Conservation (phyloP, 306 rosid species). For the Crotalaria pallida region DNA sequence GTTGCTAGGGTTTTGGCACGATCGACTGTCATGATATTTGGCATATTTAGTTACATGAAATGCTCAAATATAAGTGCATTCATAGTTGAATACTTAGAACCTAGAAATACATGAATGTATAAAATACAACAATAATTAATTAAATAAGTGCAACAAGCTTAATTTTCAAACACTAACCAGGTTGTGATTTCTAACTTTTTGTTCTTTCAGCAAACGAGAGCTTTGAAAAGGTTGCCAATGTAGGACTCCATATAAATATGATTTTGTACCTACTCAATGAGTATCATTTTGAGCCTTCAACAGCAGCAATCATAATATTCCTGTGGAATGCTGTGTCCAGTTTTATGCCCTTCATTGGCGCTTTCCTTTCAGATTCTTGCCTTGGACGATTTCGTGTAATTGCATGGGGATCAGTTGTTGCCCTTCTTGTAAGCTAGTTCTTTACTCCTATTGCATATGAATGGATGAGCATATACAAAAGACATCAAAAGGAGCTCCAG, state of each 20-base stretch:
- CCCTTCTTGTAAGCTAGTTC: constrained; percentile 44
- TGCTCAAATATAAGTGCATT: no score
- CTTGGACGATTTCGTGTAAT: constrained; percentile 67
- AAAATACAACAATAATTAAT: no score
- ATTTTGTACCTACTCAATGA: constrained; percentile 41
- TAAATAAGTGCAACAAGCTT: neutral
- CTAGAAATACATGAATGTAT: no score
- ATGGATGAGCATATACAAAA: neutral
- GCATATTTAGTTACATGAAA: no score
- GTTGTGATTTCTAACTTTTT: neutral
- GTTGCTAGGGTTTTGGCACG: no score
- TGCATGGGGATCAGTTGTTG: constrained; percentile 33
- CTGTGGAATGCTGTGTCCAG: constrained; percentile 44
- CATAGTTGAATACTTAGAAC: neutral
- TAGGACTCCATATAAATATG: constrained; percentile 69
- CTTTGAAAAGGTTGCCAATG: constrained; percentile 64
- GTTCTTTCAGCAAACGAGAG: constrained; percentile 62
- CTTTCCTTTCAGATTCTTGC: constrained; percentile 71
- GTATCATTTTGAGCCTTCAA: constrained; percentile 42
- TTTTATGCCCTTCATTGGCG: constrained; percentile 53
- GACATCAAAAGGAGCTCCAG: neutral
- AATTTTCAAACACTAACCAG: neutral
- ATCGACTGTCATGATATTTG: no score
- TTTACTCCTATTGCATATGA: neutral
- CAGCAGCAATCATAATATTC: constrained; percentile 40